A percentile compares a stretch with the other conserved stretches of the same genome.
These are phyloP conservation scores for Exophiala bonariae DNA, from an alignment of 2,329 filamentous ascomycete genomes.

Conservation along the genomic window DNA sequence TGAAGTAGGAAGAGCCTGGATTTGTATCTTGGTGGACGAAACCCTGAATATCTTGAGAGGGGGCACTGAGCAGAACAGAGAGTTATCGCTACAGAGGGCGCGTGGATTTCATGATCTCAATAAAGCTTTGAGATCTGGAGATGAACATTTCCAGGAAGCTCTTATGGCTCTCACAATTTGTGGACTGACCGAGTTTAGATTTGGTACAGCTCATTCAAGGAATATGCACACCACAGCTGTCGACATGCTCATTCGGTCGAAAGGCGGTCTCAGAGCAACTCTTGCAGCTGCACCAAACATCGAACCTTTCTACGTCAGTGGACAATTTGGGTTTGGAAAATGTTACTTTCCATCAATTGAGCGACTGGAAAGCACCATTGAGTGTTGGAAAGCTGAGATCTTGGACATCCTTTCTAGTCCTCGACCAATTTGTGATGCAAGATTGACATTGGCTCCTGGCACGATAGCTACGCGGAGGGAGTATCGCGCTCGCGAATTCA, in stretches of 20 bases:
- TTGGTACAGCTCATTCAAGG: background rate
- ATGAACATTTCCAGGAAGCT: conserved; percentile 1
- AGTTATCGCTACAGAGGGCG: background rate
- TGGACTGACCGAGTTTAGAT: conserved; percentile 1
- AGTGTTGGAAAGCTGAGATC: background rate
- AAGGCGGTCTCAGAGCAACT: background rate
- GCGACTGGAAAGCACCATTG: background rate
- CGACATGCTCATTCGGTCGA: background rate
- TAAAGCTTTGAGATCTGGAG: background rate
- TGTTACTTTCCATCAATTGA: background rate
- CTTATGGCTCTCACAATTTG: conserved; percentile 1
- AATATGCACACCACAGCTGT: background rate
- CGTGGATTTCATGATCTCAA: background rate
- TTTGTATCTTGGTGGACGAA: conserved; percentile 1
- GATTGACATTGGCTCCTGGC: background rate
- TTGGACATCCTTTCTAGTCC: background rate
- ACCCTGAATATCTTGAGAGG: conserved; percentile 1
- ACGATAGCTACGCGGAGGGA: background rate
- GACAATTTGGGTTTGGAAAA: background rate
- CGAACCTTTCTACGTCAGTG: conserved; percentile 1
- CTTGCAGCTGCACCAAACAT: conserved; percentile 1
- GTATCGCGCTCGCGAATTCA: background rate
- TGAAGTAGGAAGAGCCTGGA: background rate
- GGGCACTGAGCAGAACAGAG: background rate
- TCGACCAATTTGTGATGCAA: background rate